Base-by-base conservation (phyloP, 2,329 filamentous ascomycete species). In the Fusarium aywerte region DNA sequence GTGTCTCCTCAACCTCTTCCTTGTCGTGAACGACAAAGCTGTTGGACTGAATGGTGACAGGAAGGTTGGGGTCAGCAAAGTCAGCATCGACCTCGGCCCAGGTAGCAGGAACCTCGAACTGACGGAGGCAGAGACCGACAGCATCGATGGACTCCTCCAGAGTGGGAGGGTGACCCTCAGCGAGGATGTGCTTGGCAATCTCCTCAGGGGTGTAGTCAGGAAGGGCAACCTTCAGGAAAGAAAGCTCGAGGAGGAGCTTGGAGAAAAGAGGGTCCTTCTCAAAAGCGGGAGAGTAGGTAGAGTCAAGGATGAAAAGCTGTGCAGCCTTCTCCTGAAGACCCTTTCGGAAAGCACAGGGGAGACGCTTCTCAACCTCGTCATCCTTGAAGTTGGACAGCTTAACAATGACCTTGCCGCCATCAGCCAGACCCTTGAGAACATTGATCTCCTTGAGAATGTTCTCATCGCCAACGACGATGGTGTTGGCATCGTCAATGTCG, bases 301-400 rank as follows among this genome's bases (percentile, higher is more conserved):
- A 83, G 76, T 99, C 93, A 15, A 98, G 78, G 32, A 96, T 81
- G 71, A 89, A 91, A 33, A 99, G 84, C 65, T 90, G 81, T 32
- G 94, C 82, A 32, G 85, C 84, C 78, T 92, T 92, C 73, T 88
- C 84, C 53, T 88, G 87, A 49, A 97, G 80, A 15, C 85, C 83
- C 79, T 91, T 92, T 75, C 91, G 89, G 67, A 96, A 87, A 44
- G 83, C 77, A 35, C 85, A 83, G 3, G 92, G 87, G 7, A 99
- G 82, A 72, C 92, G 90, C 86, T 96, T 97, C 82, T 98, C 95
- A 8, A 94, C 78, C 33, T 97, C 93, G 42, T 96, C 95, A 50
- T 93, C 88, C 81, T 97, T 97, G 77, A 92, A 88, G 70, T 89
- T 90, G 27, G 92, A 85, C 23, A 96, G 85, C 74, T 89, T 92